A percentile compares a stretch with the other conserved stretches of the same genome.
These are phyloP conservation scores for Benincasa hispida DNA, from an alignment of 306 rosid species.

Conservation along the genomic window DNA sequence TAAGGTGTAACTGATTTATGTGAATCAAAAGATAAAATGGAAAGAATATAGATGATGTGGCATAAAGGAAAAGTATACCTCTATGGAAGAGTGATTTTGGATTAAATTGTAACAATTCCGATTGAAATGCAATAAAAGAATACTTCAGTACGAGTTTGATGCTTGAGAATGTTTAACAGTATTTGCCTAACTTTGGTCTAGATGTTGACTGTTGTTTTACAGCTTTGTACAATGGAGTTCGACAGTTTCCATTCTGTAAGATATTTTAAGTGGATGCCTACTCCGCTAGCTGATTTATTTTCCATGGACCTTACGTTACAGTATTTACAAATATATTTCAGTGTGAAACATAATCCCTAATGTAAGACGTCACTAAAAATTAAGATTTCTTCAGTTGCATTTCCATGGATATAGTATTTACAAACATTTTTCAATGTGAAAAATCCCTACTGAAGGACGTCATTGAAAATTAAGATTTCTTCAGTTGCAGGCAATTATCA, in stretches of 20 bases:
- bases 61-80: not conserved
- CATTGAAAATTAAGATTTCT: not conserved
- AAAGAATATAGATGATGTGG: not conserved
- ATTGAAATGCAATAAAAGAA: not conserved
- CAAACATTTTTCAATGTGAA: not conserved
- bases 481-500: not conserved
- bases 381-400: not conserved
- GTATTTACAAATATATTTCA: not conserved
- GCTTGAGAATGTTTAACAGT: not conserved
- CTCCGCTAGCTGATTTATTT: not conserved
- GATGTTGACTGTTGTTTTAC: not conserved
- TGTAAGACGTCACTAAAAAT: not conserved
- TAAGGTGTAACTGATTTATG: not conserved
- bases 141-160: not conserved
- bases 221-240: not conserved
- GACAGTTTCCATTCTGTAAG: not conserved
- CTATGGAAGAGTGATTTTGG: not conserved
- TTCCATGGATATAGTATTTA: not conserved
- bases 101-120: not conserved
- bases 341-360: not conserved
- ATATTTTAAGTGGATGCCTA: not conserved
- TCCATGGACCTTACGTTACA: not conserved
- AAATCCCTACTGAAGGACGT: not conserved
- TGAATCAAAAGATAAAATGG: not conserved
- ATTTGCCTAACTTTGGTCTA: not conserved